Evolutionary conservation across 2,329 filamentous ascomycete genomes (phyloP).

Genomic region (Fusarium cicatricum): DNA sequence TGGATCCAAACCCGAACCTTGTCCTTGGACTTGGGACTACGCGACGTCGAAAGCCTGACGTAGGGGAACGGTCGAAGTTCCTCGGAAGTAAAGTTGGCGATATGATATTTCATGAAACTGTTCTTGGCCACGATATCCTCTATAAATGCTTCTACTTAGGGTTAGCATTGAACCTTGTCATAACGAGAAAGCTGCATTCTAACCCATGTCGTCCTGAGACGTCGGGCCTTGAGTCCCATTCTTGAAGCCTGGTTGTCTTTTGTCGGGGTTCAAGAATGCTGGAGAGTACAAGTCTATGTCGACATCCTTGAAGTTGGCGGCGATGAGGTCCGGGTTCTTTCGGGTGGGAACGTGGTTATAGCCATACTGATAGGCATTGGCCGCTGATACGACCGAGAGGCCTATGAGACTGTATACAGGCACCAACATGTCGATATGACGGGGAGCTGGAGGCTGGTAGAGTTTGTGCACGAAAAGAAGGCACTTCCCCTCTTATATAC

Average conservation of each 20-base stretch:
- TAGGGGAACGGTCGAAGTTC: conserved; percentile 32
- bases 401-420: background rate
- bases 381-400: conserved; percentile 10
- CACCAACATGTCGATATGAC: conserved; percentile 1
- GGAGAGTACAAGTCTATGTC: conserved; percentile 22
- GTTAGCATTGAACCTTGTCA: background rate
- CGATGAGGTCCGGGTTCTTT: conserved; percentile 14
- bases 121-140: conserved; percentile 20
- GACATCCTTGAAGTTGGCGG: conserved; percentile 30
- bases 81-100: conserved; percentile 28
- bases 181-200: background rate
- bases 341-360: conserved; percentile 16
- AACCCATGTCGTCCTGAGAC: conserved; percentile 26
- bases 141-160: conserved; percentile 6
- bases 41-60: conserved; percentile 16
- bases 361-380: conserved; percentile 23
- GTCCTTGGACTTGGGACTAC: conserved; percentile 1
- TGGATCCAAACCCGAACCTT: conserved; percentile 46
- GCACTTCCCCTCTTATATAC: conserved; percentile 21
- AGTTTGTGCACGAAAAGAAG: background rate
- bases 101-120: conserved; percentile 22
- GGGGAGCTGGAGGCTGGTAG: too few species aligned
- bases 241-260: conserved; percentile 14
- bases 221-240: conserved; percentile 30
- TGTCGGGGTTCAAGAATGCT: conserved; percentile 2